Evolutionary conservation across 306 rosid species (phyloP).

Genomic region (Quercus bicolor): DNA sequence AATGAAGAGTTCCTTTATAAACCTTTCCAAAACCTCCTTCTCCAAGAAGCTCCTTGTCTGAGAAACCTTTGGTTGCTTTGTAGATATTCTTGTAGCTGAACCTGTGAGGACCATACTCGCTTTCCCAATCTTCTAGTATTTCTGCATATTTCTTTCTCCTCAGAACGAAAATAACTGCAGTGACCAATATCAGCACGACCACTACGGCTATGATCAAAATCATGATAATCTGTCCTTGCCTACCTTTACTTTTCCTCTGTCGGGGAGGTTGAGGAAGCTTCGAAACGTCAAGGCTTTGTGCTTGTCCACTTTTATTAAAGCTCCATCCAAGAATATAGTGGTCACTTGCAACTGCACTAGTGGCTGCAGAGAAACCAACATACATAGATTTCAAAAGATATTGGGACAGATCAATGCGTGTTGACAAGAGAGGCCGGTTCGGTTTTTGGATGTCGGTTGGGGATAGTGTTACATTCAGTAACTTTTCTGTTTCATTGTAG

Average conservation of each 20-base stretch:
- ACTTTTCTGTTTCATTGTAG: no score
- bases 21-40: constrained; percentile 75
- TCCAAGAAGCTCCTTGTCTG: constrained; percentile 48
- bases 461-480: no score
- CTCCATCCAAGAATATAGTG: no score
- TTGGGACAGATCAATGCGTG: no score
- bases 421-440: no score
- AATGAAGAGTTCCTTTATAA: constrained; percentile 53
- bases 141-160: constrained; percentile 40
- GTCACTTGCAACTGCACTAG: no score
- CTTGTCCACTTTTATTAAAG: neutral
- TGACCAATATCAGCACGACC: no score
- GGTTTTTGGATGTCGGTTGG: accelerated
- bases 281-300: constrained; percentile 6
- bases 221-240: no score
- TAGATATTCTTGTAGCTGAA: constrained; percentile 53
- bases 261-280: constrained; percentile 2
- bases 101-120: constrained; percentile 57
- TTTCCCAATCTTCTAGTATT: constrained; percentile 62
- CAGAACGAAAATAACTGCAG: neutral
- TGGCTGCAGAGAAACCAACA: no score
- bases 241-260: neutral
- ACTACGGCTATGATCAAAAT: neutral
- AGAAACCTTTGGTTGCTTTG: constrained; percentile 58
- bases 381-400: no score